These are phyloP conservation scores for Cadophora sp. DNA, from an alignment of 2,329 filamentous ascomycete species.

Conservation along the genomic window DNA sequence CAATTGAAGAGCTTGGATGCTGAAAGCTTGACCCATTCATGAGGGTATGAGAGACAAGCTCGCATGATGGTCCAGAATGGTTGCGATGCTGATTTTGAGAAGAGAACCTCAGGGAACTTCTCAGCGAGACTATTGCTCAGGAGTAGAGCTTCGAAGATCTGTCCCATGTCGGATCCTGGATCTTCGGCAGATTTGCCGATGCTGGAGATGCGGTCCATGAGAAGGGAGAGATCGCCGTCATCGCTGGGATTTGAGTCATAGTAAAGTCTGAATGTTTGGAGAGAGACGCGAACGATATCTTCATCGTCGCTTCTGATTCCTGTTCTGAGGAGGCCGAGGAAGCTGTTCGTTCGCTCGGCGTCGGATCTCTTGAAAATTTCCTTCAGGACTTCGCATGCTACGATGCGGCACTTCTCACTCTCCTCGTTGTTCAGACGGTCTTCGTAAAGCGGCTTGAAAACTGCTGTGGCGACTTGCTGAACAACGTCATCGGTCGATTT, in stretches of 20 bases:
- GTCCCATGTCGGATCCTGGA: slow-evolving; percentile 68
- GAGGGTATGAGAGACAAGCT: slow-evolving; percentile 72
- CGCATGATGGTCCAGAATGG: slow-evolving; percentile 76
- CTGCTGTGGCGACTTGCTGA: slow-evolving; percentile 79
- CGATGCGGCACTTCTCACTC: slow-evolving; percentile 81
- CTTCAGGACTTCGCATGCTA: slow-evolving; percentile 80
- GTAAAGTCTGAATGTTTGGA: slow-evolving; percentile 84
- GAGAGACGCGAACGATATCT: slow-evolving; percentile 72
- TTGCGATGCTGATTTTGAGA: slow-evolving; percentile 61
- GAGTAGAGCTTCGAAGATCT: slow-evolving; percentile 76
- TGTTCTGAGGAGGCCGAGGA: slow-evolving; percentile 72
- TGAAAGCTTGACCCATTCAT: slow-evolving; percentile 77
- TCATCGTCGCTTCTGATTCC: slow-evolving; percentile 80
- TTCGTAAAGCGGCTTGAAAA: slow-evolving; percentile 87
- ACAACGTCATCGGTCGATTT: slow-evolving; percentile 85
- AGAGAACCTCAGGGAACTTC: slow-evolving; percentile 66
- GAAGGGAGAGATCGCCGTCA: slow-evolving; percentile 61
- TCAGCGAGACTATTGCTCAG: slow-evolving; percentile 72
- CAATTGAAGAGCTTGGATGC: slow-evolving; percentile 75
- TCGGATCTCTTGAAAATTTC: slow-evolving; percentile 82
- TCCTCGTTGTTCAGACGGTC: slow-evolving; percentile 76
- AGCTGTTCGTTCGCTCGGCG: slow-evolving; percentile 71
- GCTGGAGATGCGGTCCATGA: slow-evolving; percentile 60
- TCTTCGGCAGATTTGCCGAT: slow-evolving; percentile 60
- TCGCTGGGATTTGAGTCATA: slow-evolving; percentile 70